Evolutionary conservation across 305 asterid species (phyloP), one percentile per base, ranked within the genome.

Genomic region (Plantago rigida): DNA sequence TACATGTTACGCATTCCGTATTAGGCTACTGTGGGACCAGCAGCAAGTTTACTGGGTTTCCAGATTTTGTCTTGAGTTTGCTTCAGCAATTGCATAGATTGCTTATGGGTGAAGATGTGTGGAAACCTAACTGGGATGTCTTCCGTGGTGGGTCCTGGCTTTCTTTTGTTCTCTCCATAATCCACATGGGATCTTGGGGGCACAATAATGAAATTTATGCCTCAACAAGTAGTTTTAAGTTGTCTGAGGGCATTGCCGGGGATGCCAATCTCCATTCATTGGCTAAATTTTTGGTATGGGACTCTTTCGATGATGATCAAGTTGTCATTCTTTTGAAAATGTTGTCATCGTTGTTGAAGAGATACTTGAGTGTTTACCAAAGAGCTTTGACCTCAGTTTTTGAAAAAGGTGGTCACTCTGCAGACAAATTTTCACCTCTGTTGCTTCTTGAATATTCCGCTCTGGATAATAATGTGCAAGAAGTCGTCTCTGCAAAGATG

Each of bases 111-210:
- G 81, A 81, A 66, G 83, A 81, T 71, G 77, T 29, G 47, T 71
- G 73, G 74, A 87, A 80, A 51, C 82, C 73, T 10, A 86, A 90
- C 59, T 93, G 95, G 94, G 88, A 85, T 55, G 85, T 85, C 70
- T 72, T 81, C 48, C 76, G 83, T 85, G 69, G 70, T 64, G 96
- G 96, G 41, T 89, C 93, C 62, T 84, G 93, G 94, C 76, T 93
- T 48, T 84, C 95, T 62, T 74, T 89, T 67, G 71, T 82, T 26
- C 83, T 89, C 56, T 85, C 94, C 60, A 59, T 85, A 41, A 82
- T 89, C 60, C 72, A 63, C 69, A 78, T 77, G 22, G 92, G 94
- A 70, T 68, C 73, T 48, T 66, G 73, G 74, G 83, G 70, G 54
- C 60, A 59, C 70, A 75, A 61, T 51, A 69, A 64, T 62, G 78